Percentiles rank a stretch among this genome's conserved stretches.
phyloP scores from a whole-genome alignment of 2,329 filamentous ascomycete genomes.

The Alternaria alternata region DNA sequence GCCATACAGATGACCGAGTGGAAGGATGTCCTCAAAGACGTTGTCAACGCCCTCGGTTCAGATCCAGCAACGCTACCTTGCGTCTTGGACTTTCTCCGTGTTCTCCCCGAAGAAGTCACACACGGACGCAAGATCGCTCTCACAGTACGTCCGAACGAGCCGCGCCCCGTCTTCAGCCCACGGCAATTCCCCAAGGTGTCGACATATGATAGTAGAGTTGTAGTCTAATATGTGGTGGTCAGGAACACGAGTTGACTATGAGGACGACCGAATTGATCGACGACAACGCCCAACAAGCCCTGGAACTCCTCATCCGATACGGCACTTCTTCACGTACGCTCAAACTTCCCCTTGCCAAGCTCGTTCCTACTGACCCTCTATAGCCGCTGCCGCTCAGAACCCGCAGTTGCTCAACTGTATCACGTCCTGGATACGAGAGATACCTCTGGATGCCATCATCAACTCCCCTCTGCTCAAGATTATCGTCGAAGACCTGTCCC shows the following conservation, averaged over 20 bases:
- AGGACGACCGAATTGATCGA: conserved; percentile 89
- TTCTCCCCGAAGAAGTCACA: conserved; percentile 97
- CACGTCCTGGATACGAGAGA: conserved; percentile 94
- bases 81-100: conserved; percentile 93
- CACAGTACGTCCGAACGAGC: conserved; percentile 82
- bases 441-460: conserved; percentile 82
- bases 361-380: conserved; percentile 19
- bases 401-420: conserved; percentile 94
- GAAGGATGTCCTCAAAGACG: conserved; percentile 88
- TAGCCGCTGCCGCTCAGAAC: conserved; percentile 78
- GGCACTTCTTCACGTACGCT: conserved; percentile 85
- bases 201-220: conserved; percentile 49
- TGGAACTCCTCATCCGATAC: conserved; percentile 88
- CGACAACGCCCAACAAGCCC: conserved; percentile 87
- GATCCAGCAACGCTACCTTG: conserved; percentile 82
- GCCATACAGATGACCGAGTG: conserved; percentile 96
- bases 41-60: conserved; percentile 79
- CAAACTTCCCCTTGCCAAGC: neutral
- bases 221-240: conserved; percentile 52
- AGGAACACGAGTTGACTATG: conserved; percentile 93
- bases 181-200: conserved; percentile 48
- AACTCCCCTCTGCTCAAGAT: conserved; percentile 84
- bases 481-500: conserved; percentile 78
- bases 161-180: conserved; percentile 47
- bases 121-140: conserved; percentile 99